A percentile compares a stretch with the other conserved stretches of the same genome.
These are phyloP conservation scores for Picea sitchensis DNA, from an alignment of 75 land plant genomes.

Conservation along the genomic window DNA sequence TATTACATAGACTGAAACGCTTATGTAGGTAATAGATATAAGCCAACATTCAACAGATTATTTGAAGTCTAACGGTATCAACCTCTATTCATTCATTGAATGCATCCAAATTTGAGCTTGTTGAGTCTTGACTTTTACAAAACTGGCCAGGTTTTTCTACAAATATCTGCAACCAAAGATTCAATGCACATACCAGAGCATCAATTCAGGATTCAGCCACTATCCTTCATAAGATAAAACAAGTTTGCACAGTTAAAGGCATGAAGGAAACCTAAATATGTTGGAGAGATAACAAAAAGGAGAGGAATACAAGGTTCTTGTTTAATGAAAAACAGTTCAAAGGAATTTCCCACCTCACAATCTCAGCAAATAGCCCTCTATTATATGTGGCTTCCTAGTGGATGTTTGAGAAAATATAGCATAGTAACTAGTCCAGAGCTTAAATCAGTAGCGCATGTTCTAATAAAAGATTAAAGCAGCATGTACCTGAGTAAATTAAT, in stretches of 20 bases:
- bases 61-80: background rate
- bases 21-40: too few relatives aligned
- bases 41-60: background rate
- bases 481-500: background rate
- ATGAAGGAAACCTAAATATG: background rate
- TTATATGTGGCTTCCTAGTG: background rate
- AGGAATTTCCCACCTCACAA: background rate
- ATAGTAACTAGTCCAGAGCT: too few relatives aligned
- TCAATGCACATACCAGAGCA: background rate
- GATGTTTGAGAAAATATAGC: background rate
- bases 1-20: background rate
- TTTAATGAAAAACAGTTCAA: background rate
- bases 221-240: background rate
- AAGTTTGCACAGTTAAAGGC: background rate
- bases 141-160: background rate
- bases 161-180: constrained; percentile 8
- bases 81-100: background rate
- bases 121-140: background rate
- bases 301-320: background rate
- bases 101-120: background rate
- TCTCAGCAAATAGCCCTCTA: background rate
- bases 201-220: background rate
- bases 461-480: background rate
- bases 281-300: background rate
- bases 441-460: background rate